Conservation (phyloP, 805 yeast species). For the Metschnikowia dekortorum region DNA sequence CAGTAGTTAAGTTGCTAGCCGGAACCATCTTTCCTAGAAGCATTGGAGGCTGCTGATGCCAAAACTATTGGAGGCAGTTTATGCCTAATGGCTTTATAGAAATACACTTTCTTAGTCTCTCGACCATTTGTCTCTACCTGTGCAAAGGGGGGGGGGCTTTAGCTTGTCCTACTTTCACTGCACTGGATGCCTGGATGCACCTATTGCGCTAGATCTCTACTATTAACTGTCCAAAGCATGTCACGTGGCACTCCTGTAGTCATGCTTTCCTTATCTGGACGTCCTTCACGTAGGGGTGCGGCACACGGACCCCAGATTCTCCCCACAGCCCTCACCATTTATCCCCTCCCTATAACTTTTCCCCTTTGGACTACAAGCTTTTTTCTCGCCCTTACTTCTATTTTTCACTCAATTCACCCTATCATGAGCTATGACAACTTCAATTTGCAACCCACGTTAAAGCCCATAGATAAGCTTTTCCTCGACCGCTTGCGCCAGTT, state of each 20-base stretch:
- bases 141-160: too few species aligned
- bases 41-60: background rate
- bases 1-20: slow-evolving; percentile 13
- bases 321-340: background rate
- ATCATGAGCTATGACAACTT: slow-evolving; percentile 17
- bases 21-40: background rate
- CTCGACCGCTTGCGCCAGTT: slow-evolving; percentile 73
- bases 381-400: background rate
- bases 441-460: slow-evolving; percentile 56
- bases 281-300: slow-evolving; percentile 3
- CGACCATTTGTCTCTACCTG: too few species aligned
- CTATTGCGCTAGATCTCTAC: background rate
- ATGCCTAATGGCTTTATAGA: background rate
- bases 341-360: background rate
- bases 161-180: too few species aligned
- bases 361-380: background rate
- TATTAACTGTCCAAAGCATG: background rate
- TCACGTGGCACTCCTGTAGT: background rate
- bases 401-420: background rate
- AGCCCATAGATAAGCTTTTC: slow-evolving; percentile 72
- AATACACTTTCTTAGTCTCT: background rate
- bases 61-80: background rate
- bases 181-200: background rate
- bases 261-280: slow-evolving; percentile 1
- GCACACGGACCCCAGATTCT: slow-evolving; percentile 3